Conservation (phyloP, 116 monocot genomes). For the Phalaenopsis hybrid region DNA sequence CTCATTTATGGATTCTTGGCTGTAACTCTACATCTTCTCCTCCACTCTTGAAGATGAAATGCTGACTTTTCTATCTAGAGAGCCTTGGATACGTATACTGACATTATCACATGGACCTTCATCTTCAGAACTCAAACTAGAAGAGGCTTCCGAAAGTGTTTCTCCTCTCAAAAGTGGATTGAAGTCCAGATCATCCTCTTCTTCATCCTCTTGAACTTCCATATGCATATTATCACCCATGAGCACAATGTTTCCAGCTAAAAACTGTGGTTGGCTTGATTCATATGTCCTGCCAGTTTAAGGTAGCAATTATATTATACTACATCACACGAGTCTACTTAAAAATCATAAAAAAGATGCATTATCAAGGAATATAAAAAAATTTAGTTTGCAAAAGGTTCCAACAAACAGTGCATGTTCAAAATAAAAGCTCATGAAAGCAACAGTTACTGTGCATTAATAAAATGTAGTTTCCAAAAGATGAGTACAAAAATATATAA, state of each 20-base stretch:
- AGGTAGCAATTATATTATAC: background rate
- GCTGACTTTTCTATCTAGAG: slow-evolving; percentile 7
- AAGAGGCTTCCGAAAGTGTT: slow-evolving; percentile 63
- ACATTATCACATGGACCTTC: slow-evolving; percentile 17
- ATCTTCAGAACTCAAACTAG: slow-evolving; percentile 75
- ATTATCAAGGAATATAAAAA: background rate
- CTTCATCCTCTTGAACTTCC: slow-evolving; percentile 62
- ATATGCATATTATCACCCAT: slow-evolving; percentile 17
- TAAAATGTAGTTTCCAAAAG: too few species aligned
- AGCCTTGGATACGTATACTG: slow-evolving; percentile 2
- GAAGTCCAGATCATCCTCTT: slow-evolving; percentile 83
- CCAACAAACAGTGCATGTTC: slow-evolving; percentile 37
- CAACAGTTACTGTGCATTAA: too few species aligned
- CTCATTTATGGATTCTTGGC: slow-evolving; percentile 8
- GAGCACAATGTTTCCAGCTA: background rate
- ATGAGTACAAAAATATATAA: too few species aligned
- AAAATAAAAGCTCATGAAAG: too few species aligned
- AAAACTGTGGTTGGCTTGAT: background rate
- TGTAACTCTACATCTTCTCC: background rate
- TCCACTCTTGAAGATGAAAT: slow-evolving; percentile 4
- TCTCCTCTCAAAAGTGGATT: slow-evolving; percentile 67
- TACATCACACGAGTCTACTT: background rate
- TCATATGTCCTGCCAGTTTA: background rate
- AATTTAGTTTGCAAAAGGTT: background rate
- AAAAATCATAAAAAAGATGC: background rate